Base-by-base conservation (phyloP, 805 yeast genomes). In the Kluyveromyces nonfermentans region DNA sequence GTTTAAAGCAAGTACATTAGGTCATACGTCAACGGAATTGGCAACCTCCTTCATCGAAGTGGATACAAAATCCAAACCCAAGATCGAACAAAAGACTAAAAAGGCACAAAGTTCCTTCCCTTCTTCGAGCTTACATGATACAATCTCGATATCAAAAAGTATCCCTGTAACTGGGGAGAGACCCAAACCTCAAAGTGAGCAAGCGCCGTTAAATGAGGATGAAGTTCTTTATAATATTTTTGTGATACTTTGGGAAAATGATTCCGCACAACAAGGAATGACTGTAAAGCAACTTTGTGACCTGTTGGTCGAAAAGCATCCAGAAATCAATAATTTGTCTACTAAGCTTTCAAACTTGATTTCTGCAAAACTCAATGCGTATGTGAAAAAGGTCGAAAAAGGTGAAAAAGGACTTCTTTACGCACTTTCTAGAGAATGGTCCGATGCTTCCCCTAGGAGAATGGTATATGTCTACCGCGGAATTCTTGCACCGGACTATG, bases 251-350 rank as follows among this genome's bases (percentile, higher is more conserved):
- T 82, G 68, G 62, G 89, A 82, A 47, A 69, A 73, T 49, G 95
- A 85, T 57, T 65, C 80, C 1, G 74, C 73, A 42, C 81, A 84
- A 41, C 71, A 73, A 47, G 95, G 95, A 50, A 82, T 85, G 88
- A 85, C 95, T n/a, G 95, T 85, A 28, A 85, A 85, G 57, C 94
- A 85, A 59, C 75, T 85, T 46, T 85, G 94, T 64, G 95, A 85
- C 60, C 74, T 80, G 45, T 68, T 85, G 39, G 68, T 79, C 40
- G 85, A 78, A 44, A 73, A 76, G 53, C 90, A 85, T 59, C 94
- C 94, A 1, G 88, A 83, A 40, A 85, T 84, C 88, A 84, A 88
- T 4, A 82, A 78, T 47, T 63, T 85, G 46, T 81, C 88, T 3
- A 80, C 90, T 16, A 85, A 85, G 56, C 80, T 90, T 14, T 82